phyloP scores from a whole-genome alignment of 2,329 filamentous ascomycete genomes.

The Trichoderma oligosporum region DNA sequence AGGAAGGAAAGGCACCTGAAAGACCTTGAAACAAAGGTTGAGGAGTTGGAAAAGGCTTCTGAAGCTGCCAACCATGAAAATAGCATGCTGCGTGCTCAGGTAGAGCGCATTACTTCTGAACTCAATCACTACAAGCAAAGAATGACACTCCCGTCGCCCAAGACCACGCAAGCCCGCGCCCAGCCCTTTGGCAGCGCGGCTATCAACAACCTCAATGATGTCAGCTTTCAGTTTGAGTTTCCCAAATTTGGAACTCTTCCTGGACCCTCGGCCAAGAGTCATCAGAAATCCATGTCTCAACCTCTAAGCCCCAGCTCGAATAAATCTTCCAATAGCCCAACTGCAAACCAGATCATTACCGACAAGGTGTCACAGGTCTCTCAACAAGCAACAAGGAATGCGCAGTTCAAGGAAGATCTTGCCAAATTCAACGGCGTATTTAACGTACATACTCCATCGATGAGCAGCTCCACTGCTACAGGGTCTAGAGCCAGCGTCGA shows the following conservation, averaged over 20 bases:
- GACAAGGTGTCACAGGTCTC: constrained; percentile 26
- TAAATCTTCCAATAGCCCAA: constrained; percentile 27
- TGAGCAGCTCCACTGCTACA: constrained; percentile 43
- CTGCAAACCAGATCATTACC: constrained; percentile 30
- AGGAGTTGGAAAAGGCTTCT: constrained; percentile 76
- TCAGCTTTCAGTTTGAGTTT: constrained; percentile 93
- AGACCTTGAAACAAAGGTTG: constrained; percentile 74
- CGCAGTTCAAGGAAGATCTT: constrained; percentile 46
- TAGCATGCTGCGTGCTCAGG: constrained; percentile 73
- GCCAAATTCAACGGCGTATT: constrained; percentile 41
- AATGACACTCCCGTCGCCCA: constrained; percentile 55
- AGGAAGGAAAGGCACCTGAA: constrained; percentile 90
- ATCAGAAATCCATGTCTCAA: constrained; percentile 29
- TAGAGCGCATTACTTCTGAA: constrained; percentile 82
- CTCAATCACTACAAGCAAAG: constrained; percentile 88
- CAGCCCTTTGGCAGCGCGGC: constrained; percentile 42
- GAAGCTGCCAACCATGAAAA: constrained; percentile 84
- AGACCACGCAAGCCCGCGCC: constrained; percentile 40
- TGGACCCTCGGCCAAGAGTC: constrained; percentile 37
- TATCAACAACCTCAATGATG: constrained; percentile 61
- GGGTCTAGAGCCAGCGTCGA: constrained; percentile 51
- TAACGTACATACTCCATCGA: constrained; percentile 58
- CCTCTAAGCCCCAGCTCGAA: constrained; percentile 32
- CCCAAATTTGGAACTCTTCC: constrained; percentile 82
- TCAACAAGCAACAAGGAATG: constrained; percentile 21